Evolutionary conservation across 1,139 yeast species (phyloP).

Genomic region (Suhomyces kunorum): DNA sequence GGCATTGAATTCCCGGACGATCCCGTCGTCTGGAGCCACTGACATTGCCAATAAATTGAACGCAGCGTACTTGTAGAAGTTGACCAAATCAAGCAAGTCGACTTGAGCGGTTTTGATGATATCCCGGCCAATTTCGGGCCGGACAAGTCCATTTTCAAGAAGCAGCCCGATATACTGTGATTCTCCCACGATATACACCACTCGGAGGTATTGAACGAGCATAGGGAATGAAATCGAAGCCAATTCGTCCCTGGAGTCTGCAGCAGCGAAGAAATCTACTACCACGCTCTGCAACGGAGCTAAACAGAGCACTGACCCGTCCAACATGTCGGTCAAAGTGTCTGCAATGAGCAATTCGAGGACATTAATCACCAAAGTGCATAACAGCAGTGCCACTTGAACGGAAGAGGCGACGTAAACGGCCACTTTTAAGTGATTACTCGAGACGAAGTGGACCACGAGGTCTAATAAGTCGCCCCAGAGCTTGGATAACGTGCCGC

Average conservation of each 20-base stretch:
- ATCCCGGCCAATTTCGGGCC: constrained; percentile 10
- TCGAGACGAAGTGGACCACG: constrained; percentile 5
- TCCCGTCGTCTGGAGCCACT: constrained; percentile 10
- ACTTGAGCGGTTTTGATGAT: constrained; percentile 20
- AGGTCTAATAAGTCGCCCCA: constrained; percentile 16
- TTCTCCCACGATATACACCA: constrained; percentile 28
- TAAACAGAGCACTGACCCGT: constrained; percentile 13
- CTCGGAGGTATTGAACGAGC: constrained; percentile 24
- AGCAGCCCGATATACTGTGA: constrained; percentile 23
- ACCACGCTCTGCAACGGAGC: constrained; percentile 14
- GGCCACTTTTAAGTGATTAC: constrained; percentile 5
- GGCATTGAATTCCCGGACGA: constrained; percentile 15
- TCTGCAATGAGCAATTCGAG: constrained; percentile 22
- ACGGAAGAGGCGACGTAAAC: background rate
- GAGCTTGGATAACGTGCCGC: constrained; percentile 16
- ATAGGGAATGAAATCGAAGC: constrained; percentile 19
- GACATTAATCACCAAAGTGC: constrained; percentile 16
- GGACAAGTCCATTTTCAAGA: constrained; percentile 10
- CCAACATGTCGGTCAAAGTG: constrained; percentile 8
- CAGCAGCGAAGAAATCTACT: constrained; percentile 7
- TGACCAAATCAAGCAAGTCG: constrained; percentile 24
- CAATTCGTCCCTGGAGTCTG: constrained; percentile 7
- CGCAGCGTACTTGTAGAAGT: constrained; percentile 35
- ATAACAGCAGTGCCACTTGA: constrained; percentile 6
- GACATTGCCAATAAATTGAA: constrained; percentile 31